Evolutionary conservation across 257 asterid species (phyloP).

Genomic region (Lantana camara): DNA sequence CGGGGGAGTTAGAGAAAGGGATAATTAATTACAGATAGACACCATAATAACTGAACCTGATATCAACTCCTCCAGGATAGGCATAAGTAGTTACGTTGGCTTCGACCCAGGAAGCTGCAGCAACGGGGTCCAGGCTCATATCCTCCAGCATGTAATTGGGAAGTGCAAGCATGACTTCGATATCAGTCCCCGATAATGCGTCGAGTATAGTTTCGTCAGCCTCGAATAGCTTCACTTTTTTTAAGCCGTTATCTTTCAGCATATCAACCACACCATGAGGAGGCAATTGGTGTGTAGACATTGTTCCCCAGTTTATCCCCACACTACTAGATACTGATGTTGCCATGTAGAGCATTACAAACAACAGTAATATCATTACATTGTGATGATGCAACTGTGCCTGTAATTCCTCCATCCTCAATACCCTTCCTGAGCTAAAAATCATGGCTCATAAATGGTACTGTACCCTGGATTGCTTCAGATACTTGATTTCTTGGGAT

Average conservation of each 20-base stretch:
- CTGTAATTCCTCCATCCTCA: neutral
- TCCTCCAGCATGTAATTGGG: slow-evolving; percentile 80
- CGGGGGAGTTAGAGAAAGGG: too few species aligned
- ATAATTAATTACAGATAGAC: too few species aligned
- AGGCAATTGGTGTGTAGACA: slow-evolving; percentile 65
- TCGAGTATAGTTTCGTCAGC: slow-evolving; percentile 65
- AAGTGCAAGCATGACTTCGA: slow-evolving; percentile 83
- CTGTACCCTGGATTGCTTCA: neutral
- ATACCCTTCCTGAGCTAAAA: neutral
- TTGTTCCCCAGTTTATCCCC: slow-evolving; percentile 97
- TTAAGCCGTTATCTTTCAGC: slow-evolving; percentile 74
- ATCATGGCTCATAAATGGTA: neutral
- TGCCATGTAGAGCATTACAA: slow-evolving; percentile 4
- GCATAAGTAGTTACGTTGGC: slow-evolving; percentile 73
- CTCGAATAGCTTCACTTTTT: slow-evolving; percentile 83
- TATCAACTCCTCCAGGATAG: slow-evolving; percentile 65
- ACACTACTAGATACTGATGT: slow-evolving; percentile 34
- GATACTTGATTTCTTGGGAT: too few species aligned
- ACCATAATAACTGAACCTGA: slow-evolving; percentile 47
- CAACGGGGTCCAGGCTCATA: slow-evolving; percentile 61
- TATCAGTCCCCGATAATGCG: slow-evolving; percentile 62
- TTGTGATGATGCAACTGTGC: neutral
- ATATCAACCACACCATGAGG: slow-evolving; percentile 64
- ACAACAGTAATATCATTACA: slow-evolving; percentile 9
- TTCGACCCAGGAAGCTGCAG: slow-evolving; percentile 83